A percentile compares a stretch with the other conserved stretches of the same genome.
Evolutionary conservation across 176 grass and related monocot genomes (phyloP).

Genomic region (Avena atlantica): DNA sequence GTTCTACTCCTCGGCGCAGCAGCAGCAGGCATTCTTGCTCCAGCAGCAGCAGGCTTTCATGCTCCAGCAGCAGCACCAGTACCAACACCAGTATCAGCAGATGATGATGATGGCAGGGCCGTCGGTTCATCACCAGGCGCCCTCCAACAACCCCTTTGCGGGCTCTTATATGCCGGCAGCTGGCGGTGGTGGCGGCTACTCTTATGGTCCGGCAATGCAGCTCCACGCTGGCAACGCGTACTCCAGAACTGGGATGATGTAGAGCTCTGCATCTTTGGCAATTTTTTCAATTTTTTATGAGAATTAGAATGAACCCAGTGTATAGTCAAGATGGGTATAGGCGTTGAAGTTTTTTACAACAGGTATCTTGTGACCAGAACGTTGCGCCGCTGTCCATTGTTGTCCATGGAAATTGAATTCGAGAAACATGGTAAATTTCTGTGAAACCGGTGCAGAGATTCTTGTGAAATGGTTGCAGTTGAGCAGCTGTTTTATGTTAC

Average conservation of each 20-base stretch:
- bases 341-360: not conserved
- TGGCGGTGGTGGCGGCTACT: not conserved
- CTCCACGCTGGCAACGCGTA: constrained; percentile 60
- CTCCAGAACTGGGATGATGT: constrained; percentile 66
- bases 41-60: constrained; percentile 81
- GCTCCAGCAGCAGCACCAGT: constrained; percentile 54
- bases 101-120: constrained; percentile 67
- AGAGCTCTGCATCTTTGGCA: not conserved
- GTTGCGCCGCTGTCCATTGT: not conserved
- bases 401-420: not conserved
- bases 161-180: constrained; percentile 40
- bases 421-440: not conserved
- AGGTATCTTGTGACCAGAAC: not conserved
- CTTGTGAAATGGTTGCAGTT: not conserved
- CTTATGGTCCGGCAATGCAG: constrained; percentile 54
- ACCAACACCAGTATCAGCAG: constrained; percentile 7
- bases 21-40: constrained; percentile 72
- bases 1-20: constrained; percentile 73
- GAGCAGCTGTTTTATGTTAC: too few relatives aligned
- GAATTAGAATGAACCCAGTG: not conserved
- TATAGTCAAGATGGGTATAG: constrained; percentile 34
- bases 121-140: constrained; percentile 43
- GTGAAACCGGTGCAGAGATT: not conserved
- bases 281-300: not conserved
- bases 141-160: constrained; percentile 76